Evolutionary conservation across 1,284 basidiomycete genomes (phyloP), one percentile per base, ranked within the genome.

Genomic region (Wallemia ichthyophaga): DNA sequence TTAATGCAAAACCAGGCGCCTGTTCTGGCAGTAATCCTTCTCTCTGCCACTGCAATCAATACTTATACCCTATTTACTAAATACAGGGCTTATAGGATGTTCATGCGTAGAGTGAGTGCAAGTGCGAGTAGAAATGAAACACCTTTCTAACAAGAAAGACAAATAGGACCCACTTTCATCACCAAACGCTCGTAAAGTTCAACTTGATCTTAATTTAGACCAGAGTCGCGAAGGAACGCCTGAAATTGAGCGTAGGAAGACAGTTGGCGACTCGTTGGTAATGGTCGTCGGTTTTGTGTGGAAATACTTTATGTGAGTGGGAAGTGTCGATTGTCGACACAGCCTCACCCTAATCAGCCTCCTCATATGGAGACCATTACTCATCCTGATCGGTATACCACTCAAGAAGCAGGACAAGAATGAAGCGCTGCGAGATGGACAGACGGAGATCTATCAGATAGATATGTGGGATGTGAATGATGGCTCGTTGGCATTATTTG

Each of bases 391-490:
- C 23, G 55, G 55, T 15, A 13, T 56, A 25, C n/a, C 55, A 13
- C 11, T 27, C 55, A 25, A 25, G 23, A 25, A 13, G 25, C 17
- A 27, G 24, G 25, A 25, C 25, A 25, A 24, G 5, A 24, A 24
- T 2, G 25, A 24, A 56, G n/a, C 25, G 25, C 55, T 56, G 9
- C 55, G 25, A 2, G 55, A 56, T 11, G 55, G 55, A 25, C 24
- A 27, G 25, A 24, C 55, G 3, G 25, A 26, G 17, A 24, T 56
- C 7, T 27, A 56, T 15, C 55, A 56, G 25, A 25, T 56, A 27
- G 55, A 56, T 24, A 27, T 56, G 55, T 56, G 55, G 55, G 55
- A 56, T 25, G n/a, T 56, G 7, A 56, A 56, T 24, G 55, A 56
- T 5, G 55, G 25, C 25, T 25, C 55, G n/a, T 24, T 56, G 17